Conservation (phyloP, 768 basidiomycete species). For the Tephrocybe rancida region DNA sequence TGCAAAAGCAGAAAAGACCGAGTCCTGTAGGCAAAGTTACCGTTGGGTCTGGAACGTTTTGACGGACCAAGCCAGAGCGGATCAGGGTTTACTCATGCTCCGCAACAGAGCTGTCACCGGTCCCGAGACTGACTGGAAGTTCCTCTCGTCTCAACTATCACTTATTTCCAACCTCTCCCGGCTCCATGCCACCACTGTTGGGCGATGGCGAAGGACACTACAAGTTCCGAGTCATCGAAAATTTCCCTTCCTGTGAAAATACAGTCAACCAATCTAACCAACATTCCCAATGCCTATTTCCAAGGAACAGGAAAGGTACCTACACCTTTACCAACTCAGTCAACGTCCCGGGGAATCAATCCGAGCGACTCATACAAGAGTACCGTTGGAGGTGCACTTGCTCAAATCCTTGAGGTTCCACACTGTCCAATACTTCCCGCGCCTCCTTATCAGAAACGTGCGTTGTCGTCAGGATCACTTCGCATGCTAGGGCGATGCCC, state of each 20-base stretch:
- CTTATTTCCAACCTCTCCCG: no score
- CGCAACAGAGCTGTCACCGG: no score
- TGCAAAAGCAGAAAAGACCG: no score
- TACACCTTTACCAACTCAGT: background rate
- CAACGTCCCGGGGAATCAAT: no score
- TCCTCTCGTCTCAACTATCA: no score
- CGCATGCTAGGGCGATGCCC: slow-evolving; percentile 37
- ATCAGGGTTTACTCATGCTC: no score
- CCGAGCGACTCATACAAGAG: slow-evolving; percentile 35
- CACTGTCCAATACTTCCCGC: slow-evolving; percentile 56
- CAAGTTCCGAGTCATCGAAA: slow-evolving; percentile 42
- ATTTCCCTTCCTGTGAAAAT: background rate
- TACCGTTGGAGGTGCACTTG: slow-evolving; percentile 47
- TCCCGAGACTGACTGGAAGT: no score
- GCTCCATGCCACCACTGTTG: slow-evolving; percentile 36
- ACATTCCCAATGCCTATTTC: background rate
- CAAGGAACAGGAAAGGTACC: slow-evolving; percentile 33
- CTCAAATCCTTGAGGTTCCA: slow-evolving; percentile 44
- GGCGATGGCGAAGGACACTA: slow-evolving; percentile 51
- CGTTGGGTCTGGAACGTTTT: no score
- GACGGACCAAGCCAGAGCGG: no score
- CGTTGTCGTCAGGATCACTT: no score
- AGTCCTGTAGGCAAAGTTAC: no score
- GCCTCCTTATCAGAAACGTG: slow-evolving; percentile 56
- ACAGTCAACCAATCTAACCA: background rate